A percentile compares a stretch with the other conserved stretches of the same genome.
Evolutionary conservation across 2,329 filamentous ascomycete species (phyloP).

Genomic region (Verticillium alfalfae): DNA sequence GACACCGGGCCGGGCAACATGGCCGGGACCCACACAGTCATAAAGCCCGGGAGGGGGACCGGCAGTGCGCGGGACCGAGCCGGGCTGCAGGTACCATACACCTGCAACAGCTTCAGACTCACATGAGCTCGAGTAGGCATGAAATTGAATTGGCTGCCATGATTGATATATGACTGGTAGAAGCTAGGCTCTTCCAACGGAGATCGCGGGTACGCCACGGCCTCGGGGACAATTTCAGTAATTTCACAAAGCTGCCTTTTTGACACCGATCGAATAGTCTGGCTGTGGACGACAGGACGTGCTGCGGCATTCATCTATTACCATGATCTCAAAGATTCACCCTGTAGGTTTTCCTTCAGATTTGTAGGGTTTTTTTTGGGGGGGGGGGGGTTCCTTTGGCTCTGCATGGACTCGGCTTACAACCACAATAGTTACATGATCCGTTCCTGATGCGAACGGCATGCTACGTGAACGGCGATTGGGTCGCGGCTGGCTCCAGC

Average conservation of each 20-base stretch:
- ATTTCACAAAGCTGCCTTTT: no score
- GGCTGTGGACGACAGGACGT: no score
- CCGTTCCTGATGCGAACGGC: constrained; percentile 63
- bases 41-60: background rate
- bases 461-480: constrained; percentile 72
- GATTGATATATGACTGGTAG: background rate
- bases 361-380: no score
- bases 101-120: background rate
- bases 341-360: background rate
- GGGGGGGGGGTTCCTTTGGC: no score
- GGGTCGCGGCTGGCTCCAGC: constrained; percentile 65
- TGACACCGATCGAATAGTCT: no score
- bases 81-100: background rate
- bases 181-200: background rate
- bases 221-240: no score
- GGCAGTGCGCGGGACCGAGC: background rate
- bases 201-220: no score
- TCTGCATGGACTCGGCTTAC: background rate
- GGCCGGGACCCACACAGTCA: background rate
- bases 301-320: no score
- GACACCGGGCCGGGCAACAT: background rate
- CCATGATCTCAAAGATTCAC: background rate
- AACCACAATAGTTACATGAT: constrained; percentile 46
- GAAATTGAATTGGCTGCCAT: background rate
- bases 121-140: background rate